Percentiles rank a stretch among this genome's conserved stretches.
Evolutionary conservation across 139 green algal genomes (phyloP).

Genomic region (Penium margaritaceum): DNA sequence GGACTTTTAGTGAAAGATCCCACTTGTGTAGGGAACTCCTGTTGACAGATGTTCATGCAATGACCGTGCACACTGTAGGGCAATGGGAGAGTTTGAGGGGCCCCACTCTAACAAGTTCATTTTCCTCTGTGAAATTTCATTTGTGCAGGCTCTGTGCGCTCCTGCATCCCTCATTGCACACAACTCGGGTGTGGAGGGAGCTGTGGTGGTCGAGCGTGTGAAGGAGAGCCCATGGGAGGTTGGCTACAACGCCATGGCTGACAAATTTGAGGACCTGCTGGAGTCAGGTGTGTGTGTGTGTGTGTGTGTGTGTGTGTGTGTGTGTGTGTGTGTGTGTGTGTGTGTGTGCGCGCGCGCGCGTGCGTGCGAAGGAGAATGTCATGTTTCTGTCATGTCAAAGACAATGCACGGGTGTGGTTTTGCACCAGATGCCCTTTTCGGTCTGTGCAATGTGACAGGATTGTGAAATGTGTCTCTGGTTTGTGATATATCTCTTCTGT

Average conservation of each 20-base stretch:
- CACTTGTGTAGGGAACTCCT: too few relatives aligned
- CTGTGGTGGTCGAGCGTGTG: conserved; percentile 84
- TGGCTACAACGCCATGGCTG: conserved; percentile 85
- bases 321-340: background rate
- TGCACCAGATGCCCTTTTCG: background rate
- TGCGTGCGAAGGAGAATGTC: background rate
- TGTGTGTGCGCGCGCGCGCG: background rate
- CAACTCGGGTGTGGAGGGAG: conserved; percentile 82
- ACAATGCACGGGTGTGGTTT: background rate
- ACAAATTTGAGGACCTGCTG: conserved; percentile 48
- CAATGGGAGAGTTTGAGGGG: too few relatives aligned
- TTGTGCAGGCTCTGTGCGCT: conserved; percentile 53
- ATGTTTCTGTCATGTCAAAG: background rate
- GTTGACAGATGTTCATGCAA: too few relatives aligned
- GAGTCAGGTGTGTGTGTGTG: conserved; percentile 5
- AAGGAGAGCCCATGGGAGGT: conserved; percentile 73
- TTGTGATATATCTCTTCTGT: too few relatives aligned
- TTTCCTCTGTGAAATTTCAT: conserved; percentile 21
- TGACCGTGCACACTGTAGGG: too few relatives aligned
- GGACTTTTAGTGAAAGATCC: too few relatives aligned
- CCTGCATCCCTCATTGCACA: conserved; percentile 67
- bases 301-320: background rate
- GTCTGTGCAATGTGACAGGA: background rate
- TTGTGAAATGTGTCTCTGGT: too few relatives aligned
- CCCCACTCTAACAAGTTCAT: too few relatives aligned